Base-by-base conservation (phyloP, 2,329 filamentous ascomycete genomes). In the Cladosporium halotolerans region DNA sequence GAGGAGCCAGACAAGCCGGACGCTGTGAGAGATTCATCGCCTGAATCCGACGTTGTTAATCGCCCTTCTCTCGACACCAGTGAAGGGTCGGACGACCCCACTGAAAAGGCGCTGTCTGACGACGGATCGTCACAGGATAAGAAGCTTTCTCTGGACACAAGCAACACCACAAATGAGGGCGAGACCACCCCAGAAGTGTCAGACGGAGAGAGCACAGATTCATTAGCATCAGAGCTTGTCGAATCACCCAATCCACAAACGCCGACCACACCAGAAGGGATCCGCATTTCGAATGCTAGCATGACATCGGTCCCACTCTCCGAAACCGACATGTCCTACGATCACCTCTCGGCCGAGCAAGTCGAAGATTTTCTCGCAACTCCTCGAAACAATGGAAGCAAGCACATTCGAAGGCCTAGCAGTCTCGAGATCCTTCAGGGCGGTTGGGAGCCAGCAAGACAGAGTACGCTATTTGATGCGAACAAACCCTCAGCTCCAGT, bases 391-490 rank as follows among this genome's bases (percentile, higher is more conserved):
- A 58, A 53, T 19, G 57, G 59, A 45, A 60, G 52, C 19, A 45
- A 59, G 33, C 65, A 68, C 52, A 52, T 61, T 32, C 57, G 66
- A 4, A 66, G 64, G 44, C 61, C 63, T 5, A 66, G 61, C 54
- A 66, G 62, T 48, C 54, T 68, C 18, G 66, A 68, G 52, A 67
- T 67, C 19, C 45, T 68, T 45, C 60, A 65, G 51, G 66, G 66
- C 53, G 60, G 57, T 16, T 66, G 62, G 58, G 55, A 45, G n/a
- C 62, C 58, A 52, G 10, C 57, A 28, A 13, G 62, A 54, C 51
- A 62, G 56, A 66, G 60, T 45, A 67, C 66, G 4, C 46, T 68
- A 19, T 68, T 67, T 46, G 66, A 67, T 55, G 59, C 56, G 13
- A 52, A 47, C 16, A 61, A 64, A 32, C 47, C 47, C 18, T 32